Base-by-base conservation (phyloP, 2,329 filamentous ascomycete species). In the Beauveria sp. region DNA sequence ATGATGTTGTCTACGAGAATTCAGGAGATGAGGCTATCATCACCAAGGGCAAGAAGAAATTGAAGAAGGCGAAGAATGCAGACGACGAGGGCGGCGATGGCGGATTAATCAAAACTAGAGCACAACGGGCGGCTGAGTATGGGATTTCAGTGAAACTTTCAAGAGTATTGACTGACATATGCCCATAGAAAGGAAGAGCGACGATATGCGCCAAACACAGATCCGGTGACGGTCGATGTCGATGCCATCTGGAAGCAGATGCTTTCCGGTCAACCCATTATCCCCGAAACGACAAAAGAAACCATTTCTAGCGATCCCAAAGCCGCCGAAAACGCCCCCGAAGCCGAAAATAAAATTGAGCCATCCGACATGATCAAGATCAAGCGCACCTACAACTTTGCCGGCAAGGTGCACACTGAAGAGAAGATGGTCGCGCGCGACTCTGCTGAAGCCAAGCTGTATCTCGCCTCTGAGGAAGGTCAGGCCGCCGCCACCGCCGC, bases 21-120 rank as follows among this genome's bases (percentile, higher is more conserved):
- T 90, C 88, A 0, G 88, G 87, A n/a, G 88, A 91, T 67, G 88
- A 91, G 68, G 81, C 82, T 0, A 82, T 89, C 60, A 87, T 91
- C 66, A 76, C 82, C 51, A 86, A 81, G 65, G 86, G 81, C 20
- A 83, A 81, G 68, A 86, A 81, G 69, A 75, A 76, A 58, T 75
- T 72, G 42, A 82, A 77, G 68, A 74, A 60, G 70, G 64, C 2
- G 69, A 66, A 1, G 69, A 69, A 69, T 1, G 80, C 81, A 3
- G 83, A 82, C 22, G 84, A 85, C 40, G 81, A 82, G 51, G 81
- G 78, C 22, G 82, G 80, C 38, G 83, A 84, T 60, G 86, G 85
- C 10, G 84, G 84, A 0, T 73, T 90, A 65, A 78, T 92, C 73
- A 91, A 89, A 77, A 92, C 89, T 53, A 81, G 89, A 62, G 82